Evolutionary conservation across 2,329 filamentous ascomycete genomes (phyloP), one percentile per base, ranked within the genome.

Genomic region (Phaeosphaeria sp.): DNA sequence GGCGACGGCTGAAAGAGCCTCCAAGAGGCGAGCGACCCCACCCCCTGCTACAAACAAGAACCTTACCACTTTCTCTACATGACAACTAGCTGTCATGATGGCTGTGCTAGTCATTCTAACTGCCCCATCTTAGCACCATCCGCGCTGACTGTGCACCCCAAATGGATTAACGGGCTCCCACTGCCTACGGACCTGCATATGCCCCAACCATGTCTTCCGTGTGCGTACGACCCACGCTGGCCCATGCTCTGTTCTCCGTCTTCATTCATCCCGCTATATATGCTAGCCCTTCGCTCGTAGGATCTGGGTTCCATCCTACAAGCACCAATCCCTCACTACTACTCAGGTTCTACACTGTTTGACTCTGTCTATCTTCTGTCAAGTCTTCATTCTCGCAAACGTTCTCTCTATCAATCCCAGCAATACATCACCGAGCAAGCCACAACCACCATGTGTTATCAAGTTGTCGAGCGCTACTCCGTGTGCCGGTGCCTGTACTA

Each of bases 401-500:
- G 55, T 27, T 27, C 39, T 54, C 27, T 20, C 9, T 39, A 15
- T 49, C 20, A 51, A 56, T 52, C 44, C 21, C 40, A 47, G 42
- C 48, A 20, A 25, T 51, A 22, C 20, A 49, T 25, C 30, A 44
- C 40, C 25, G 8, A 9, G 18, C 17, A 27, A 49, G 21, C 33
- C 6, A 11, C n/a, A 5, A 33, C 45, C 45, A 67, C 55, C 60
- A 96, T 97, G 93, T 97, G 93, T 74, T 93, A 92, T 73, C 91
- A 93, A 80, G 80, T 97, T 61, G 83, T 94, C 69, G 93, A 97
- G 78, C 85, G 91, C 57, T 97, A 93, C 82, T 89, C 92, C 54
- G 91, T 90, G 55, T 97, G 93, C 84, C 86, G 88, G 63, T 97
- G 93, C 79, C 84, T 94, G 68, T 96, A 97, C 83, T 92, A 94